Base-by-base conservation (phyloP, 1,139 yeast genomes). In the Zhuliangozyma parablackwelliae region DNA sequence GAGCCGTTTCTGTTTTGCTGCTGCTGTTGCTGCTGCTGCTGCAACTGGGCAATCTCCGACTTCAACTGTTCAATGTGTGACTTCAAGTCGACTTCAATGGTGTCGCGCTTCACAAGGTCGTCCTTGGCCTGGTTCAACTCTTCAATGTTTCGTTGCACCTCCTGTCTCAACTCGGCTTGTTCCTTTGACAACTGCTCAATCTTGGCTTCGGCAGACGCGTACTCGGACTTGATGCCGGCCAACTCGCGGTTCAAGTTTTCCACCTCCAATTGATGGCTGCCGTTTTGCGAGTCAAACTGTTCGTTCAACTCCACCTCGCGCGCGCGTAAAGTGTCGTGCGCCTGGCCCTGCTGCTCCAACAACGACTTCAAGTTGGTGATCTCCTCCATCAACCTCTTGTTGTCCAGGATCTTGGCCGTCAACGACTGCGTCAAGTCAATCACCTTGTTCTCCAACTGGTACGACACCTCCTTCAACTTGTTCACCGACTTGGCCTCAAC, bases 371-470 rank as follows among this genome's bases (percentile, higher is more conserved):
- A 69, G 51, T 59, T 61, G 20, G 77, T 72, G 39, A 90, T 76
- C 51, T 85, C 86, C 10, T 65, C 63, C 46, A 78, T 72, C 54
- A 90, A 70, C 43, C 73, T 75, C 65, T 82, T 84, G 61, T 89
- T 90, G 51, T 88, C 96, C 51, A 78, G 84, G 30, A 82, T 80
- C 61, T 85, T 84, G 23, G 81, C 63, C 1, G 95, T 80, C 48
- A 90, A 71, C 8, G 82, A 78, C 58, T 90, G 96, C 1, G 96
- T 89, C 47, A 94, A 77, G 60, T 90, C 96, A 47, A 92, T 89
- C 21, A 94, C 97, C 71, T 92, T 92, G 62, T 90, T 92, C 61
- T 94, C 98, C 53, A 92, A 75, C 57, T 85, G 81, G 64, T 88
- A 92, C 52, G 95, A 88, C 29, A 88, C 95, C 58, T 92, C 96